phyloP scores from a whole-genome alignment of 2,329 filamentous ascomycete genomes.

The Xylaria multiplex region DNA sequence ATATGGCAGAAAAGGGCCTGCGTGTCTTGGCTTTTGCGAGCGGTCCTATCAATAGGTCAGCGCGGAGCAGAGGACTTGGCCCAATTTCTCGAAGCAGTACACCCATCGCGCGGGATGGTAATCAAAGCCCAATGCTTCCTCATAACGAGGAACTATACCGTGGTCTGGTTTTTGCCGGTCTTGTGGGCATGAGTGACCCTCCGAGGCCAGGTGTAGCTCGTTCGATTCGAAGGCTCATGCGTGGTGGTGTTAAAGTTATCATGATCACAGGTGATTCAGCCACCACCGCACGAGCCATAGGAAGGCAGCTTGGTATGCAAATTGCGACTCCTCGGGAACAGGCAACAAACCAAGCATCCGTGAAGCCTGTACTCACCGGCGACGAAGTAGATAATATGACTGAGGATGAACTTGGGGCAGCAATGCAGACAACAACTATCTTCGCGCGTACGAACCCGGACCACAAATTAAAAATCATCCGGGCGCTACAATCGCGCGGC shows the following conservation, averaged over 20 bases:
- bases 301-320: constrained; percentile 92
- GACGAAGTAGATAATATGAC: constrained; percentile 95
- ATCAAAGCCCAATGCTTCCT: constrained; percentile 56
- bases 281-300: constrained; percentile 93
- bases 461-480: constrained; percentile 97
- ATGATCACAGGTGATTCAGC: constrained; percentile 99
- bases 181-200: constrained; percentile 98
- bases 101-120: constrained; percentile 53
- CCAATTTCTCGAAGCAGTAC: constrained; percentile 62
- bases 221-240: constrained; percentile 89
- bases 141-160: constrained; percentile 77
- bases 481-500: constrained; percentile 87
- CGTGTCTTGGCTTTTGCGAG: constrained; percentile 94
- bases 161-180: constrained; percentile 86
- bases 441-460: constrained; percentile 97
- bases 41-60: constrained; percentile 68
- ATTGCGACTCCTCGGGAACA: constrained; percentile 67
- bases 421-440: constrained; percentile 88
- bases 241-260: constrained; percentile 94
- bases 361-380: constrained; percentile 81
- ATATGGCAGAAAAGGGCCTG: constrained; percentile 88
- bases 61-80: constrained; percentile 53
- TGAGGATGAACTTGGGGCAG: constrained; percentile 82
- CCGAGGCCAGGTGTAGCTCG: constrained; percentile 89
- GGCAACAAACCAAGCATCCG: constrained; percentile 64